These are phyloP conservation scores for Myxozyma vanderwaltii DNA, from an alignment of 805 yeast species.

Conservation along the genomic window DNA sequence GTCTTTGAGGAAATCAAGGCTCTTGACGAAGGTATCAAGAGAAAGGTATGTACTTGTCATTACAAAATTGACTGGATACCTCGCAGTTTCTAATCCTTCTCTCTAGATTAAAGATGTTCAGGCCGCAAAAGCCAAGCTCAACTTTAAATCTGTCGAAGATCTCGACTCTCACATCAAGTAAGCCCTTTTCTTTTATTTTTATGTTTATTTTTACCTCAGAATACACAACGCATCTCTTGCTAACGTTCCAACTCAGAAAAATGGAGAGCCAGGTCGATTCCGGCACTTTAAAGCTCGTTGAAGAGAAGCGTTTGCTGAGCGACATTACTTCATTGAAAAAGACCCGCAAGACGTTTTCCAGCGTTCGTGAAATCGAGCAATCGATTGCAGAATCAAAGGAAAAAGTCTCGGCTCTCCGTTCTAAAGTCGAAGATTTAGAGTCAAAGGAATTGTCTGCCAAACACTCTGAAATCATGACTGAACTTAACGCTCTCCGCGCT, in stretches of 20 bases:
- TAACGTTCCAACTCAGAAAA: conserved; percentile 38
- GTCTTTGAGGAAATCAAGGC: conserved; percentile 66
- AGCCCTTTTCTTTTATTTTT: too few relatives aligned
- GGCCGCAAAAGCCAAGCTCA: conserved; percentile 67
- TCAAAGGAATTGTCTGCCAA: conserved; percentile 66
- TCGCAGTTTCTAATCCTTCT: too few relatives aligned
- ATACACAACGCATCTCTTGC: too few relatives aligned
- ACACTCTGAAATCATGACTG: conserved; percentile 68
- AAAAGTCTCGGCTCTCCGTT: conserved; percentile 74
- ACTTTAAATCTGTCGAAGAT: conserved; percentile 52
- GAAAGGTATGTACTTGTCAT: conserved; percentile 25
- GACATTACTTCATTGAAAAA: conserved; percentile 84
- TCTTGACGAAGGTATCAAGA: conserved; percentile 67
- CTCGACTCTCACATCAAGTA: conserved; percentile 31
- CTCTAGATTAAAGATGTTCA: conserved; percentile 65
- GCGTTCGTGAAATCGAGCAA: conserved; percentile 72
- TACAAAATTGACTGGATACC: too few relatives aligned
- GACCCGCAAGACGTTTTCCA: conserved; percentile 73
- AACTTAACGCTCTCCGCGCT: conserved; percentile 66
- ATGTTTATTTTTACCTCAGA: too few relatives aligned
- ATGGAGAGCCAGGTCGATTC: conserved; percentile 73
- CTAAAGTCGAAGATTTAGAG: conserved; percentile 56
- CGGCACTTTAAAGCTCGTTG: conserved; percentile 83
- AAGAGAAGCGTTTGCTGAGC: conserved; percentile 81
- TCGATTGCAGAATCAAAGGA: conserved; percentile 77